These are phyloP conservation scores for Aspergillus sclerotiicarbonarius DNA, from an alignment of 495 filamentous ascomycete genomes.

Conservation along the genomic window DNA sequence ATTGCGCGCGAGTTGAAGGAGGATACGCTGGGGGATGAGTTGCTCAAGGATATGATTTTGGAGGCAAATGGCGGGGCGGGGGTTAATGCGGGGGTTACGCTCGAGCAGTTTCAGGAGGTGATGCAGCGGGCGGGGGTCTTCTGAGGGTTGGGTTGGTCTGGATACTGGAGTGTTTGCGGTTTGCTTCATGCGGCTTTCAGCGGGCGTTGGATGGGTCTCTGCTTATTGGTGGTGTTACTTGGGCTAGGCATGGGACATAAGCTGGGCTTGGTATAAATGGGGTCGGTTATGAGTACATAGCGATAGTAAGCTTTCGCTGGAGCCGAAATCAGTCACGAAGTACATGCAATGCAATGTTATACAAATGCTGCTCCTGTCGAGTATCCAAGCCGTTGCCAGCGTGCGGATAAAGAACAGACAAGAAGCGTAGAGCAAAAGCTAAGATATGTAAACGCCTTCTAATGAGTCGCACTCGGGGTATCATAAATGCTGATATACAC, in stretches of 20 bases:
- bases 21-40: conserved; percentile 65
- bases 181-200: background rate
- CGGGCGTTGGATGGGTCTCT: background rate
- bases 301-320: too few species aligned
- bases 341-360: background rate
- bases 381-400: background rate
- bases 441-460: conserved; percentile 7
- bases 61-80: conserved; percentile 85
- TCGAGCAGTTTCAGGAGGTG: conserved; percentile 79
- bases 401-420: background rate
- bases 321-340: background rate
- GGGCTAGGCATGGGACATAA: too few species aligned
- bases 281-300: too few species aligned
- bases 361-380: background rate
- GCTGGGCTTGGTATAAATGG: too few species aligned
- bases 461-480: conserved; percentile 22
- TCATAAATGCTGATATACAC: conserved; percentile 17
- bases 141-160: conserved; percentile 41
- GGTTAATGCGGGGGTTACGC: conserved; percentile 65
- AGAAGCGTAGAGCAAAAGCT: background rate
- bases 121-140: conserved; percentile 84
- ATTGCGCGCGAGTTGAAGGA: conserved; percentile 82
- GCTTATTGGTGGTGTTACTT: too few species aligned
- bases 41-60: conserved; percentile 87
- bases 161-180: conserved; percentile 1